Evolutionary conservation across 2,329 filamentous ascomycete species (phyloP), one percentile per base, ranked within the genome.

Genomic region (Neospermospora avenae): DNA sequence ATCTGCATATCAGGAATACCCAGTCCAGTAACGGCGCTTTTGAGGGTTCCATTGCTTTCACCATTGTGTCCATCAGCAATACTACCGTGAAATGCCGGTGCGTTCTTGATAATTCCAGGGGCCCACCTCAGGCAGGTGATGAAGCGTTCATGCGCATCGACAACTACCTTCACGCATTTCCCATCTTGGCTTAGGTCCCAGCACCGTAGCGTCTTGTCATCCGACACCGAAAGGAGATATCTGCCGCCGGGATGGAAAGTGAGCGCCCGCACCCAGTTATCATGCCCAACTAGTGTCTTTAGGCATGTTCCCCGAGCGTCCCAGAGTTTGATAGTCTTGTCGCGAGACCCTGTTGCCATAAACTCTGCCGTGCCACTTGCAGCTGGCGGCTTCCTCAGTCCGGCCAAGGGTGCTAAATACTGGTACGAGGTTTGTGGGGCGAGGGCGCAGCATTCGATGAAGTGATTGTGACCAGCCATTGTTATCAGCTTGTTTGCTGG

Each of bases 101-200:
- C 28, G 10, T 31, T 31, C 28, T 31, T 10, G 28, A 31, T 5
- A 31, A 31, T 5, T 31, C 28, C 28, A 31, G 28, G 28, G 10
- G 28, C 28, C 28, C 10, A 10, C 28, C 28, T 78, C 69, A 97
- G 80, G 71, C 90, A 93, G 61, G 84, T 92, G 55, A 97, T 84
- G 70, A 98, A 97, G 71, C 91, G 91, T 3, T 83, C 85, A 72
- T 96, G 91, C 0, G 86, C 86, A 63, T 91, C 89, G 37, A 81
- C 80, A 14, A 97, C 77, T 0, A 85, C 87, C 75, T 93, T 93
- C 67, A 96, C 91, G 69, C 91, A 95, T 70, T 92, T 93, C 41
- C 90, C 91, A 73, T 96, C 91, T 72, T 97, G 93, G 24, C 83
- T 83, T 24, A 97, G 78, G 76, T 98, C 93, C 93, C 93, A 98